phyloP scores from a whole-genome alignment of 148 eudicot genomes.

The Silene uniflora region DNA sequence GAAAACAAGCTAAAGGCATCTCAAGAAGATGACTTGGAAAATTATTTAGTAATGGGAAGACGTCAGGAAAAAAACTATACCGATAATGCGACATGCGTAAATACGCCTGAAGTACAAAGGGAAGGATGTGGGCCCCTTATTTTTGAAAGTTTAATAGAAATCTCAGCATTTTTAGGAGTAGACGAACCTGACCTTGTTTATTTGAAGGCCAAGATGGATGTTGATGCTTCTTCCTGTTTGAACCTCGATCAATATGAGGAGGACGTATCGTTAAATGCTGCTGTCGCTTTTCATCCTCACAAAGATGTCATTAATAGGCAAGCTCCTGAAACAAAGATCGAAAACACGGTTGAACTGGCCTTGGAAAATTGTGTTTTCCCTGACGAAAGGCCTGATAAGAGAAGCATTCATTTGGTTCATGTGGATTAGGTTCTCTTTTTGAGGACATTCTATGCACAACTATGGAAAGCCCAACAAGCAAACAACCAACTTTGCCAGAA shows the following conservation, averaged over 20 bases:
- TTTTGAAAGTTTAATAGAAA: conserved; percentile 22
- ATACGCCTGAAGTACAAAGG: conserved; percentile 15
- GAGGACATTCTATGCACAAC: conserved; percentile 4
- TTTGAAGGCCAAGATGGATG: conserved; percentile 9
- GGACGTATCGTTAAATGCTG: conserved; percentile 24
- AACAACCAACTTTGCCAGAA: conserved; percentile 7
- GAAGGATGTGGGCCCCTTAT: conserved; percentile 17
- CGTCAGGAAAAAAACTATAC: conserved; percentile 13
- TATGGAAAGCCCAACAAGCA: conserved; percentile 13
- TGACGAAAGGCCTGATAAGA: conserved; percentile 12
- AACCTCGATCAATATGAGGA: conserved; percentile 28
- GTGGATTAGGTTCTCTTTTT: background rate
- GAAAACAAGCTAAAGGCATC: conserved; percentile 17
- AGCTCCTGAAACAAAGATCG: conserved; percentile 24
- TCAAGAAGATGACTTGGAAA: conserved; percentile 15
- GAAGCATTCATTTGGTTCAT: conserved; percentile 16
- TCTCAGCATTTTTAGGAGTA: conserved; percentile 21
- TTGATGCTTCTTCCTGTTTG: conserved; percentile 15
- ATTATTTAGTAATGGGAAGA: conserved; percentile 13
- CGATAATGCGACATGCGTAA: conserved; percentile 11
- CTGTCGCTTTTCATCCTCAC: conserved; percentile 22
- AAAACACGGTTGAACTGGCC: conserved; percentile 21
- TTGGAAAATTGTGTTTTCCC: conserved; percentile 9
- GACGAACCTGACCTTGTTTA: conserved; percentile 10
- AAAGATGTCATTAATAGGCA: conserved; percentile 18